Evolutionary conservation across 78 protist genomes (phyloP).

Genomic region (Monosiga brevicollis): DNA sequence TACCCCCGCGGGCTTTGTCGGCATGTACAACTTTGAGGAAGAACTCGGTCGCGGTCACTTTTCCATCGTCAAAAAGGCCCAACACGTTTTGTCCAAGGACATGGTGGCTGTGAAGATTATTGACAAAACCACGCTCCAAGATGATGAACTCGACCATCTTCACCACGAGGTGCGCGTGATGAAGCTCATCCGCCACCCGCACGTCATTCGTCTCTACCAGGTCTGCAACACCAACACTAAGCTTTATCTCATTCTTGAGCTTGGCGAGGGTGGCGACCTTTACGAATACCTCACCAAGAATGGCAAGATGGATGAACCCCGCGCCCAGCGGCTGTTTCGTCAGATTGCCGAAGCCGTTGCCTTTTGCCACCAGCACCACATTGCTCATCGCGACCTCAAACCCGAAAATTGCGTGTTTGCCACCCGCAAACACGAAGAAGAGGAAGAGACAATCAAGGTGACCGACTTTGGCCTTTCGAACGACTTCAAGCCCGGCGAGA

Average conservation of each 20-base stretch:
- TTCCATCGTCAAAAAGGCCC: conserved; percentile 34
- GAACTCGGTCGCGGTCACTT: conserved; percentile 36
- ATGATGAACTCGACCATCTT: conserved; percentile 29
- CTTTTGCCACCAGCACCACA: conserved; percentile 30
- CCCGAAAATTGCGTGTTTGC: conserved; percentile 25
- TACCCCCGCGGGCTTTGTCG: conserved; percentile 9
- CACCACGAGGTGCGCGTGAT: conserved; percentile 40
- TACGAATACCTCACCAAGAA: conserved; percentile 9
- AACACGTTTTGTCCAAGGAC: conserved; percentile 16
- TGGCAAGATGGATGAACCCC: conserved; percentile 19
- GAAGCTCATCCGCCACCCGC: conserved; percentile 39
- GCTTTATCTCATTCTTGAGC: conserved; percentile 51
- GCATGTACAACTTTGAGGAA: conserved; percentile 22
- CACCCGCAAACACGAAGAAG: not conserved
- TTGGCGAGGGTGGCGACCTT: conserved; percentile 48
- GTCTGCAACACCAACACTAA: conserved; percentile 34
- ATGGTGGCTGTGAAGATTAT: conserved; percentile 53
- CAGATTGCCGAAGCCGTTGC: conserved; percentile 40
- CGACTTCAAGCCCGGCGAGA: conserved; percentile 8
- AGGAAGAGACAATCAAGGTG: not conserved
- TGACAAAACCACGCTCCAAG: conserved; percentile 44
- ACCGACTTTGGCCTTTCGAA: conserved; percentile 48
- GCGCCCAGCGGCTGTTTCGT: conserved; percentile 46
- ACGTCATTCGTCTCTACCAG: conserved; percentile 41
- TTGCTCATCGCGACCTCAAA: conserved; percentile 32